Evolutionary conservation across 1,284 basidiomycete species (phyloP), one percentile per base, ranked within the genome.

Genomic region (Cutaneotrichosporon sp.): DNA sequence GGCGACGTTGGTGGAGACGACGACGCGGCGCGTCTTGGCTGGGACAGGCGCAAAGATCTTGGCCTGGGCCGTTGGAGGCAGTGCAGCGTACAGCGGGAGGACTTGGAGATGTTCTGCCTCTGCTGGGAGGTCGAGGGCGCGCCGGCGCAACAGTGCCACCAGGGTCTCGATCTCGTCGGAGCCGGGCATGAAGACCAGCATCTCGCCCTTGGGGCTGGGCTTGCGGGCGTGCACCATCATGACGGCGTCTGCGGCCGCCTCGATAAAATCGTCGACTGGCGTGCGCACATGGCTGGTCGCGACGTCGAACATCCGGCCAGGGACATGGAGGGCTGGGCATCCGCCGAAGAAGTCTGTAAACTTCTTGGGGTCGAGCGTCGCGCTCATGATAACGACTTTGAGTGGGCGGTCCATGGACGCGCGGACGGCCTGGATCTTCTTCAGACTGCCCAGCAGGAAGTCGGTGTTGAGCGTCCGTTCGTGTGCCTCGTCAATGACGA

Each of bases 401-500:
- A 98, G 80, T 32, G 47, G 46, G 25, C 59, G 62, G 11, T 26
- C 46, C 14, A 70, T 62, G 77, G 59, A 78, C 59, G 86, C 87
- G 46, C 93, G 79, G 57, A 82, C 76, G 46, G 80, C 80, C 48
- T 87, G 86, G 52, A 98, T 90, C n/a, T 79, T 81, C 75, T 94
- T 97, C 45, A 97, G 79, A 53, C 87, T 87, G 1, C 93, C 87
- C 41, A 98, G 82, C n/a, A 97, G 79, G 54, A 98, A 80, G 75
- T 99, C 94, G 5, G 94, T 97, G 33, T 93, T 82, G 33, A 99
- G 77, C 0, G 92, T 96, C 41, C 94, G 82, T 69, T 99, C 94
- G 76, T 99, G 96, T 3, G 94, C 94, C 70, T 99, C 94, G 68
- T 99, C 94, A 47, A 99, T 84, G 57, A 98, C 82, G 52, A 99